Conservation (phyloP, 1,139 yeast genomes). For the Kurtzmaniella quercitrusa region DNA sequence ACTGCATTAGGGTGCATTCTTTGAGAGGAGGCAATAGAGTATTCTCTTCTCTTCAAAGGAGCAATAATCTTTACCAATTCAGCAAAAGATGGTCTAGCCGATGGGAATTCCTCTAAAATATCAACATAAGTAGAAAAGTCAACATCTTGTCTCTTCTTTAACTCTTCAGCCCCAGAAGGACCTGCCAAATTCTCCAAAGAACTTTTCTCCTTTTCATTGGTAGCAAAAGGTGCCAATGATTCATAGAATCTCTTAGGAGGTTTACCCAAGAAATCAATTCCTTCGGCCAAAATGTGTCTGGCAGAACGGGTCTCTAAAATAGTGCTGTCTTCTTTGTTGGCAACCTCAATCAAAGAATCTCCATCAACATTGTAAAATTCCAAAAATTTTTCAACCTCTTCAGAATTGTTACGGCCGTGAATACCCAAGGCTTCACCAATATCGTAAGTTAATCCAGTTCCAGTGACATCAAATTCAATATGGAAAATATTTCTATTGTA, state of each 20-base stretch:
- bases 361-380: constrained; percentile 67
- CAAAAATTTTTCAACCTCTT: constrained; percentile 66
- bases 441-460: constrained; percentile 86
- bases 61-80: constrained; percentile 72
- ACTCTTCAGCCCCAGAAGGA: constrained; percentile 79
- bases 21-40: constrained; percentile 98
- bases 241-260: constrained; percentile 96
- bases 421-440: constrained; percentile 97
- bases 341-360: constrained; percentile 63
- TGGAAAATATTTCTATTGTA: constrained; percentile 96
- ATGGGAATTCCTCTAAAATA: constrained; percentile 70
- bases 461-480: constrained; percentile 86
- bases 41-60: constrained; percentile 94
- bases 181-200: constrained; percentile 61
- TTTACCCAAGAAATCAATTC: constrained; percentile 85
- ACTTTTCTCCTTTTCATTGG: constrained; percentile 63
- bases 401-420: constrained; percentile 79
- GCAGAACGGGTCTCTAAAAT: constrained; percentile 72
- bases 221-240: constrained; percentile 67
- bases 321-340: constrained; percentile 61
- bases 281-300: constrained; percentile 74
- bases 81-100: constrained; percentile 76
- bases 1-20: constrained; percentile 87
- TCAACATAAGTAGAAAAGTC: constrained; percentile 82
- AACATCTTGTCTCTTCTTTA: constrained; percentile 82